Evolutionary conservation across 2,329 filamentous ascomycete species (phyloP), one percentile per base, ranked within the genome.

Genomic region (Endocalyx cinctus): DNA sequence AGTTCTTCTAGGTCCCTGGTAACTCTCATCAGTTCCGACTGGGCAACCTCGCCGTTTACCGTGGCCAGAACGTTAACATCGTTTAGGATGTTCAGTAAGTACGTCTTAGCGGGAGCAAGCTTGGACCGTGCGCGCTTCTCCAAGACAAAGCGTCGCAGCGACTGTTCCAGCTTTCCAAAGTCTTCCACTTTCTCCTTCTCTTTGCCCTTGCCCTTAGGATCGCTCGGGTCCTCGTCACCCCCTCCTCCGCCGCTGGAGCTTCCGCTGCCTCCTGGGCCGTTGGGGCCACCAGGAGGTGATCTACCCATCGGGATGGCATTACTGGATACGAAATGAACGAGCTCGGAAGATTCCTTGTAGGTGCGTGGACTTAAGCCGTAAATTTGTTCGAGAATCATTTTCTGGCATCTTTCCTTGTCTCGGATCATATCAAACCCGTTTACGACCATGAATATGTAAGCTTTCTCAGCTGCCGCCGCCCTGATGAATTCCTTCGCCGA

Each of bases 401-500:
- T 87, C 58, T 95, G 78, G 58, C 90, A 97, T 38, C 90, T 75
- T 39, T 87, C 74, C 66, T 96, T 92, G 60, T 97, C 89, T 43
- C 84, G 76, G 50, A 98, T 97, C 41, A 84, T 84, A 61, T 98
- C 92, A 52, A 88, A 98, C 13, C 90, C 89, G 57, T 98, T 98
- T 46, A 98, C 92, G 11, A 98, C 92, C 60, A 98, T 94, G 60
- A 98, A 98, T 42, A 98, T 89, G 56, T 98, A 98, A 0, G 92
- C 90, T 63, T 98, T 98, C 55, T 98, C 92, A 25, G 90, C 80
- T 1, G 92, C 92, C 2, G 92, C 92, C 31, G 90, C 90, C 70
- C 86, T 85, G 42, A 98, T 95, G 54, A 98, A 98, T 51, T 98
- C 92, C 62, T 86, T 94, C n/a, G 92, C 89, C 1, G 92, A 95